These are phyloP conservation scores for Tardiomyces depauwii DNA, from an alignment of 1,139 yeast species.

Conservation along the genomic window DNA sequence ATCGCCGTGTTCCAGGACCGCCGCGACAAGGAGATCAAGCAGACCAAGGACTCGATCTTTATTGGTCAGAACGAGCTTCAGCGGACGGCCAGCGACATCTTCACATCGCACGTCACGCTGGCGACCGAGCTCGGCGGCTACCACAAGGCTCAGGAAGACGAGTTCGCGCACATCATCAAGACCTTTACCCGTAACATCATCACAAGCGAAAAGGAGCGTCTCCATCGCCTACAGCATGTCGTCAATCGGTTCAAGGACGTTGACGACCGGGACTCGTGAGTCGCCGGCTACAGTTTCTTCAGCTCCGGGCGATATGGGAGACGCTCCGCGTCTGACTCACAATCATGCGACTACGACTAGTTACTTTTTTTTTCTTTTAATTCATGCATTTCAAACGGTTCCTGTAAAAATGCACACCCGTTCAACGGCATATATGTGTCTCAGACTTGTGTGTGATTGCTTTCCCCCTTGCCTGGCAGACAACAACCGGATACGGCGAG, in stretches of 20 bases:
- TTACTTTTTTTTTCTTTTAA: too few relatives aligned
- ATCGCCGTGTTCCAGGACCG: constrained; percentile 27
- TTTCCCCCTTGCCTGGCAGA: too few relatives aligned
- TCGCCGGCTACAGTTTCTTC: too few relatives aligned
- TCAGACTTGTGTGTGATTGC: too few relatives aligned
- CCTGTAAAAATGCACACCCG: too few relatives aligned
- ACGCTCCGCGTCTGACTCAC: neutral
- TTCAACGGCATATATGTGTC: too few relatives aligned
- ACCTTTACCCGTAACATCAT: constrained; percentile 20
- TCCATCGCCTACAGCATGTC: constrained; percentile 14
- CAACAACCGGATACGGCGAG: too few relatives aligned
- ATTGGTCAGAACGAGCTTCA: constrained; percentile 19
- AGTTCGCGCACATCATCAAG: constrained; percentile 20
- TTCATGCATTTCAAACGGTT: too few relatives aligned
- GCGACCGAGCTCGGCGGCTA: constrained; percentile 31
- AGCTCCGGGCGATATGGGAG: neutral
- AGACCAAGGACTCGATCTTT: constrained; percentile 20
- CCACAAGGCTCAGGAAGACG: constrained; percentile 23
- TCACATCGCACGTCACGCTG: constrained; percentile 23
- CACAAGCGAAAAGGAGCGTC: constrained; percentile 20
- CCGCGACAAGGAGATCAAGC: constrained; percentile 23
- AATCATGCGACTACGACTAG: neutral
- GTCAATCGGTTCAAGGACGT: neutral
- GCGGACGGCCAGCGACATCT: constrained; percentile 21
- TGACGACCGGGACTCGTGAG: neutral